phyloP scores from a whole-genome alignment of 139 green algal genomes.

The Chlamydomonas urium region DNA sequence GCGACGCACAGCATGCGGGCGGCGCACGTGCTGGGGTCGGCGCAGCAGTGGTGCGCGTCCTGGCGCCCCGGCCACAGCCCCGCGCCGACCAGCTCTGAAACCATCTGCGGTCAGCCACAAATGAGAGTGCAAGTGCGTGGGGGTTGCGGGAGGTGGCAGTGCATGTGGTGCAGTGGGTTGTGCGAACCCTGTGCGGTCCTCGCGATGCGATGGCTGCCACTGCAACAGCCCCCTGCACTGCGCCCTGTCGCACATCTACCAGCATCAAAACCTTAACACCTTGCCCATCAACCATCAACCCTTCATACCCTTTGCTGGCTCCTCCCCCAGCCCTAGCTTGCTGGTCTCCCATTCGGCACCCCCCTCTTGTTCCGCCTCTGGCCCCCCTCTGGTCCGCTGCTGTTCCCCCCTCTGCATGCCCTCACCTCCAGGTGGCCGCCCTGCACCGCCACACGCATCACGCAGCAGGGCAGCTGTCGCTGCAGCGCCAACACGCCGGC shows the following conservation, averaged over 20 bases:
- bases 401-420: not conserved
- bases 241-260: not conserved
- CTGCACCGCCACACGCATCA: slow-evolving; percentile 13
- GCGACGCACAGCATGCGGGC: slow-evolving; percentile 3
- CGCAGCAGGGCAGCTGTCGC: slow-evolving; percentile 7
- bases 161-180: not conserved
- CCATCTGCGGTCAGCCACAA: not conserved
- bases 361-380: not conserved
- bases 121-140: not conserved
- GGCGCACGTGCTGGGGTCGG: not conserved
- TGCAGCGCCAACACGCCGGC: not conserved
- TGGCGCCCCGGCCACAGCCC: slow-evolving; percentile 5
- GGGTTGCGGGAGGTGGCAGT: not conserved
- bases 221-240: not conserved
- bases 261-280: too few relatives aligned
- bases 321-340: too few relatives aligned
- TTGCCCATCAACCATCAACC: too few relatives aligned
- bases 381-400: not conserved
- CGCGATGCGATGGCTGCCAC: not conserved
- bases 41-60: slow-evolving; percentile 8
- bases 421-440: slow-evolving; percentile 5
- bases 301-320: too few relatives aligned
- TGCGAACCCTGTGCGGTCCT: not conserved
- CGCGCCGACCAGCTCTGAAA: slow-evolving; percentile 5
- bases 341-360: too few relatives aligned